Base-by-base conservation (phyloP, 2,329 filamentous ascomycete species). In the Neodidymelliopsis sp. region DNA sequence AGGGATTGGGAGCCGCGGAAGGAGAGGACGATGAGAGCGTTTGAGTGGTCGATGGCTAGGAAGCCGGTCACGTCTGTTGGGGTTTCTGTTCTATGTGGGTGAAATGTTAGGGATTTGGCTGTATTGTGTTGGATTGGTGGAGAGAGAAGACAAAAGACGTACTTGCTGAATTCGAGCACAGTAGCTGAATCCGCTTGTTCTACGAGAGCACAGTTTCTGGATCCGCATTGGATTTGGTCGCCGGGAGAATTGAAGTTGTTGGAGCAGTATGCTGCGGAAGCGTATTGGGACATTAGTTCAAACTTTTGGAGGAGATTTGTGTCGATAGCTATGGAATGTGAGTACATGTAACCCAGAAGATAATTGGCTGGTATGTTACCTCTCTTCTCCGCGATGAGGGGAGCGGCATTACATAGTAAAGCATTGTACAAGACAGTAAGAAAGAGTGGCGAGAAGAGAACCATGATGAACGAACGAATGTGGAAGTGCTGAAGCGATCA, bases 1-100 rank as follows among this genome's bases (percentile, higher is more conserved):
- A 85, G 57, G 23, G 82, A 83, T 46, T 67, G 67, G 47, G 79
- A 82, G 54, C 86, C 86, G 31, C 84, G 81, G 69, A 86, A 77
- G 16, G 84, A 75, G 22, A 86, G 65, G 40, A 88, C 78, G 44
- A 89, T 81, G 44, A 81, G 71, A 49, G 67, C 53, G 53, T 78
- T 75, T 12, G 77, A 75, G 23, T 68, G 55, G 56, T 80, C 78
- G 13, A 71, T 59, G 4, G 75, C 77, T 2, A 81, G 59, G 62
- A 72, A 80, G 9, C 78, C 78, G 2, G 77, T 75, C 0, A 77
- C 74, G 41, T 79, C 76, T 9, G 75, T 76, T 20, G 39, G 46
- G 7, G 53, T 55, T 4, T 61, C 50, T 12, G 38, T 27, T 18
- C 62, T 65, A 18, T 2, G 2, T 0, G 16, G 11, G 38, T 62